phyloP scores from a whole-genome alignment of 2,329 filamentous ascomycete genomes.

The Ambrosiella xylebori region DNA sequence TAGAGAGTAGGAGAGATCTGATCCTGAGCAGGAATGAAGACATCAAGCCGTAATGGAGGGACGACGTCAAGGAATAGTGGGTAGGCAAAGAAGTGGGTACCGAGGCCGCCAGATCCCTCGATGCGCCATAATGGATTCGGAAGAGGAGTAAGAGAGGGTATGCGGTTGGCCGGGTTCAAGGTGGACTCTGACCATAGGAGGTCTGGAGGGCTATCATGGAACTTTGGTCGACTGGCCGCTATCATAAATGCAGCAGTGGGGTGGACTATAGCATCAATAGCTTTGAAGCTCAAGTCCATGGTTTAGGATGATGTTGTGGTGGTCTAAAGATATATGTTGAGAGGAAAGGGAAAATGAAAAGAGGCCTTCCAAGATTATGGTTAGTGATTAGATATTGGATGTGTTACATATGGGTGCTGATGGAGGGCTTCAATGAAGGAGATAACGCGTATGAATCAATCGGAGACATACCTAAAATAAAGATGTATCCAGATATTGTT shows the following conservation, averaged over 20 bases:
- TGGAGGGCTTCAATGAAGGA: not conserved
- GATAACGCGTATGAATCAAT: not conserved
- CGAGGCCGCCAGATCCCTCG: slow-evolving; percentile 39
- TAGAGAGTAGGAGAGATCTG: slow-evolving; percentile 26
- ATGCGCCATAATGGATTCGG: slow-evolving; percentile 35
- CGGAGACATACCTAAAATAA: not conserved
- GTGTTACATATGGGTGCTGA: not conserved
- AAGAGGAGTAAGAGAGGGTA: slow-evolving; percentile 35
- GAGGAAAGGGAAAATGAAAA: not conserved
- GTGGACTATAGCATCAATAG: slow-evolving; percentile 39
- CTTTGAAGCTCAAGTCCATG: slow-evolving; percentile 37
- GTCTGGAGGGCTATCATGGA: not conserved
- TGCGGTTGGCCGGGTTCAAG: slow-evolving; percentile 43
- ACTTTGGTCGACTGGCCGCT: not conserved
- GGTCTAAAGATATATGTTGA: not conserved
- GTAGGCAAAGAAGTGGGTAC: slow-evolving; percentile 39
- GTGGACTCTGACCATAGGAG: slow-evolving; percentile 29
- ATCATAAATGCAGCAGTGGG: slow-evolving; percentile 34
- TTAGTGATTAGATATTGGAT: not conserved
- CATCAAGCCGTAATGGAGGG: slow-evolving; percentile 37
- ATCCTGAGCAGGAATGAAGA: slow-evolving; percentile 36
- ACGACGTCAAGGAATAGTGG: slow-evolving; percentile 32
- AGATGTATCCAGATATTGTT: not conserved
- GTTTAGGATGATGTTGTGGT: slow-evolving; percentile 7
- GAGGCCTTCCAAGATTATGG: too few relatives aligned